These are phyloP conservation scores for Theobroma cacao DNA, from an alignment of 345 rosid genomes.

Conservation along the genomic window DNA sequence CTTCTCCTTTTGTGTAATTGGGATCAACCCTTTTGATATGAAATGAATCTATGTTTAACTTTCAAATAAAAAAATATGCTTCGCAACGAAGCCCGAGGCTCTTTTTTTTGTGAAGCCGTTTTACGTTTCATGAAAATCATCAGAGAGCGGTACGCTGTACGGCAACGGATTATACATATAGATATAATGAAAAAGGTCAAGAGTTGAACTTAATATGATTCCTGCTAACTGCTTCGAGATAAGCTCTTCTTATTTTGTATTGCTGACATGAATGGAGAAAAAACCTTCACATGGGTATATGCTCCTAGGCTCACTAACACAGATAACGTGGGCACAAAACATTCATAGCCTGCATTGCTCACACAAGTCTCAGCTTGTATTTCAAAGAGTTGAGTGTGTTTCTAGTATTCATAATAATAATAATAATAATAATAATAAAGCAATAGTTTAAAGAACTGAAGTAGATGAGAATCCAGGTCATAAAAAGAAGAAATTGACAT, in stretches of 20 bases:
- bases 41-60: no score
- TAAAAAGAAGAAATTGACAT: background rate
- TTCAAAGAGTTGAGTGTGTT: no score
- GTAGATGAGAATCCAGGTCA: background rate
- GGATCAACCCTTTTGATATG: no score
- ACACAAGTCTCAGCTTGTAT: no score
- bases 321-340: background rate
- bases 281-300: background rate
- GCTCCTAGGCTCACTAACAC: background rate
- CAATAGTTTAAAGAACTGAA: background rate
- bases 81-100: background rate
- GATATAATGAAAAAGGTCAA: background rate
- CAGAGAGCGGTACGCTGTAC: background rate
- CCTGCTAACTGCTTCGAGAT: background rate
- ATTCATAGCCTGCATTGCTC: no score
- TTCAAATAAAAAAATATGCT: no score
- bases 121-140: background rate
- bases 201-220: background rate
- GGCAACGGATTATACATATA: background rate
- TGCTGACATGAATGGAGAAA: background rate
- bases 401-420: background rate
- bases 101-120: background rate
- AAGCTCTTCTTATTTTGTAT: background rate
- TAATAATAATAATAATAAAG: no score
- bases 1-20: no score